Evolutionary conservation across 2,329 filamentous ascomycete genomes (phyloP).

Genomic region (Hirsutella thompsonii): DNA sequence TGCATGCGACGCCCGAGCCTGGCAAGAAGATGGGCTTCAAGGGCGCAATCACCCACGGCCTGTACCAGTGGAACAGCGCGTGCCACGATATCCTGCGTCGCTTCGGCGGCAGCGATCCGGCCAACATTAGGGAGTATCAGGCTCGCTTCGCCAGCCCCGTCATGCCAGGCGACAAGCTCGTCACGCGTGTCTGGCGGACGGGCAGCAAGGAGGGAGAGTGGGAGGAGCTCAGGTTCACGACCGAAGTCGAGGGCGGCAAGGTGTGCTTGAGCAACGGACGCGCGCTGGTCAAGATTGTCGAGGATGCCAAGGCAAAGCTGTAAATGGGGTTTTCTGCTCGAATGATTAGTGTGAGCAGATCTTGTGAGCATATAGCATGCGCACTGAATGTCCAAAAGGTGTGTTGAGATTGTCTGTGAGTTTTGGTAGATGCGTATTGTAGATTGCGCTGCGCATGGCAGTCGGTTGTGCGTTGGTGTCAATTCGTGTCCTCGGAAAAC

Average conservation of each 20-base stretch:
- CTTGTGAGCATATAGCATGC: too few relatives aligned
- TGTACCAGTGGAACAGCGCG: conserved; percentile 77
- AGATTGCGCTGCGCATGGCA: too few relatives aligned
- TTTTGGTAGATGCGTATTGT: too few relatives aligned
- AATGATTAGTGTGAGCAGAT: too few relatives aligned
- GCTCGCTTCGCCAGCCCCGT: conserved; percentile 80
- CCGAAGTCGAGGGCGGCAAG: conserved; percentile 67
- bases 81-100: conserved; percentile 60
- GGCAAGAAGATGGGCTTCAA: conserved; percentile 85
- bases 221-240: conserved; percentile 75
- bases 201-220: conserved; percentile 52
- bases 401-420: too few relatives aligned
- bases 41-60: conserved; percentile 76
- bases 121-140: conserved; percentile 78
- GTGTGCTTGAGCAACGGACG: conserved; percentile 79
- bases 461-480: too few relatives aligned
- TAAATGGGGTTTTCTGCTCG: too few relatives aligned
- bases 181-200: conserved; percentile 70
- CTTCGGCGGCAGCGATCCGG: conserved; percentile 64
- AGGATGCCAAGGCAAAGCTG: conserved; percentile 46
- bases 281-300: conserved; percentile 58
- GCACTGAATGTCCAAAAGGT: too few relatives aligned
- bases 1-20: conserved; percentile 77
- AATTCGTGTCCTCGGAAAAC: not conserved
- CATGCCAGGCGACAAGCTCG: conserved; percentile 68